phyloP scores from a whole-genome alignment of 1,284 basidiomycete genomes.

The Phellinidium pouzarii region DNA sequence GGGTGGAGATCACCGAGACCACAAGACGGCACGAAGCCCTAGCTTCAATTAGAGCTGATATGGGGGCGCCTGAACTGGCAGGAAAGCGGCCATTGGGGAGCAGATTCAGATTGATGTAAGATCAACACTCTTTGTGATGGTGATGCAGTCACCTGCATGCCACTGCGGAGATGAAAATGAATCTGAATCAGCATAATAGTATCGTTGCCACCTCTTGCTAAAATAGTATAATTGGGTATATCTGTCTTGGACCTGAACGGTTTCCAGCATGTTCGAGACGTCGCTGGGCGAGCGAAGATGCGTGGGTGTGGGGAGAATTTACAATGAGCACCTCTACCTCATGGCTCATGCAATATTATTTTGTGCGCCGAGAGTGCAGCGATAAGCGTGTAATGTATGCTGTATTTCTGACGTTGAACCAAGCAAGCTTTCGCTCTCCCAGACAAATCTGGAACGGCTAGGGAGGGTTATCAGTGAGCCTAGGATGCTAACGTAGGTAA shows the following conservation, averaged over 20 bases:
- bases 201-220: neutral
- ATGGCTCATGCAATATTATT: neutral
- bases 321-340: neutral
- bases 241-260: too few species aligned
- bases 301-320: neutral
- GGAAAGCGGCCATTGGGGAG: neutral
- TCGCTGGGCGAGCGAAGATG: too few species aligned
- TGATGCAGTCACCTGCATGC: constrained; percentile 3
- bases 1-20: neutral
- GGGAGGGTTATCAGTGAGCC: neutral
- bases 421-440: neutral
- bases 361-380: neutral
- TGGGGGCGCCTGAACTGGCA: neutral
- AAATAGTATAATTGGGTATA: neutral
- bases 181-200: neutral
- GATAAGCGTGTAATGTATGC: neutral
- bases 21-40: neutral
- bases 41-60: neutral
- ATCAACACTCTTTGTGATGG: constrained; percentile 4
- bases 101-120: constrained; percentile 2
- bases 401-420: neutral
- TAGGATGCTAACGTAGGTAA: neutral
- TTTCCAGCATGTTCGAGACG: too few species aligned
- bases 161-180: neutral
- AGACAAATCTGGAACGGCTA: neutral